These are phyloP conservation scores for Mortierella sp. DNA, from an alignment of 371 early-diverging fungal genomes.

Conservation along the genomic window DNA sequence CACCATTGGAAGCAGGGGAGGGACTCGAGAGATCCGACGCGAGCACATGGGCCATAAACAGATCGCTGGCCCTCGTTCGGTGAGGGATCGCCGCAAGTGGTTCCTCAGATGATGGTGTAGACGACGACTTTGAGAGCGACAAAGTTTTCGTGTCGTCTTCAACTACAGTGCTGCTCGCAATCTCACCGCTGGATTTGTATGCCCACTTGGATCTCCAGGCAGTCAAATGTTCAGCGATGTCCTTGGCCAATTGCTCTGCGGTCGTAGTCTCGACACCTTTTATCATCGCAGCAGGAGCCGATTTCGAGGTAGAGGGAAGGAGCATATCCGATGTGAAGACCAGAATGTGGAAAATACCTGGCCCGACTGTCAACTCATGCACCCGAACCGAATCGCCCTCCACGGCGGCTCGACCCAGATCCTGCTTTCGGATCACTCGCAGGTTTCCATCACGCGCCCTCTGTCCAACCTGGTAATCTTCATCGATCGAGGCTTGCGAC, in stretches of 20 bases:
- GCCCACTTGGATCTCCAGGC: constrained; percentile 29
- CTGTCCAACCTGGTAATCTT: constrained; percentile 33
- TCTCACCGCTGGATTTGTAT: constrained; percentile 5
- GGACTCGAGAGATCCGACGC: constrained; percentile 3
- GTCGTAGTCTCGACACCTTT: constrained; percentile 15
- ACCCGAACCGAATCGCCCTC: constrained; percentile 12
- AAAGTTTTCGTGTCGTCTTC: too few relatives aligned
- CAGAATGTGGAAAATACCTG: constrained; percentile 39
- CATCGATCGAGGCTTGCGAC: constrained; percentile 17
- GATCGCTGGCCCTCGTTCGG: neutral
- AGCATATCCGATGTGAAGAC: constrained; percentile 37
- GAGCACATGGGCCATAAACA: constrained; percentile 37
- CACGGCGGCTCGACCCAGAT: neutral
- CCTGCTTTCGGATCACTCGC: constrained; percentile 12
- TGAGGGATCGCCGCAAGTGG: constrained; percentile 9
- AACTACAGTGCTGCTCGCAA: neutral
- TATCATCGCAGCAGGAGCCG: constrained; percentile 1
- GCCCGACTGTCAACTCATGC: constrained; percentile 28
- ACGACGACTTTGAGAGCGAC: neutral
- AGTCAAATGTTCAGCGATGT: constrained; percentile 7
- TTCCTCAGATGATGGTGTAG: neutral
- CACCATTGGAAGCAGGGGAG: neutral
- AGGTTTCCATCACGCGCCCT: constrained; percentile 39
- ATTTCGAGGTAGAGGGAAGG: neutral
- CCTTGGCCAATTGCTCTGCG: constrained; percentile 7